A percentile compares a stretch with the other conserved stretches of the same genome.
Evolutionary conservation across 2,329 filamentous ascomycete genomes (phyloP).

Genomic region (Epichloe baconii): DNA sequence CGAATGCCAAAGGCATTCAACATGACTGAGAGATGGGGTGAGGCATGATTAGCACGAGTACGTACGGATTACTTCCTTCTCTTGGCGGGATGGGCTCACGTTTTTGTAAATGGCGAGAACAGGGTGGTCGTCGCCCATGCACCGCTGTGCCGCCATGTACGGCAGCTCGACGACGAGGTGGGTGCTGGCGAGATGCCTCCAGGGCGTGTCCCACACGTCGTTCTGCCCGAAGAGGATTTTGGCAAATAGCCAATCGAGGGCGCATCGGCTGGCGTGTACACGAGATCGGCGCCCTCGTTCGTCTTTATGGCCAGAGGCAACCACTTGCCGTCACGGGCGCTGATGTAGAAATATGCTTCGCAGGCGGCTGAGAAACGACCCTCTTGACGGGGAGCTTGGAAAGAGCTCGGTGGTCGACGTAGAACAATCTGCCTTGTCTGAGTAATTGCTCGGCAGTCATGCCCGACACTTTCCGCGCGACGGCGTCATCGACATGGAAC

Average conservation of each 20-base stretch:
- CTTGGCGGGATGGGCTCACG: background rate
- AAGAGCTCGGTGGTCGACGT: conserved; percentile 28
- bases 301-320: conserved; percentile 35
- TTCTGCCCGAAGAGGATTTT: conserved; percentile 37
- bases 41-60: background rate
- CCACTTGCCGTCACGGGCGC: conserved; percentile 25
- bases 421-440: conserved; percentile 26
- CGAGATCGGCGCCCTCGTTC: conserved; percentile 21
- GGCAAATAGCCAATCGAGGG: conserved; percentile 36
- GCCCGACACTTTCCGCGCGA: conserved; percentile 18
- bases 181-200: conserved; percentile 28
- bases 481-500: conserved; percentile 21
- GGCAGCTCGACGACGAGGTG: conserved; percentile 31
- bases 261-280: conserved; percentile 33
- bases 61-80: background rate
- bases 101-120: conserved; percentile 24
- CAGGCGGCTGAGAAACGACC: conserved; percentile 26
- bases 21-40: background rate
- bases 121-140: conserved; percentile 31
- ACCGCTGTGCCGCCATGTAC: conserved; percentile 31
- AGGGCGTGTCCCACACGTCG: conserved; percentile 31
- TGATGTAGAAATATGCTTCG: conserved; percentile 34
- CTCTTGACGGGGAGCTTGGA: conserved; percentile 9
- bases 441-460: conserved; percentile 20
- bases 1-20: background rate